These are phyloP conservation scores for Rubroboletus pulcherrimus DNA, from an alignment of 768 basidiomycete genomes.

Conservation along the genomic window DNA sequence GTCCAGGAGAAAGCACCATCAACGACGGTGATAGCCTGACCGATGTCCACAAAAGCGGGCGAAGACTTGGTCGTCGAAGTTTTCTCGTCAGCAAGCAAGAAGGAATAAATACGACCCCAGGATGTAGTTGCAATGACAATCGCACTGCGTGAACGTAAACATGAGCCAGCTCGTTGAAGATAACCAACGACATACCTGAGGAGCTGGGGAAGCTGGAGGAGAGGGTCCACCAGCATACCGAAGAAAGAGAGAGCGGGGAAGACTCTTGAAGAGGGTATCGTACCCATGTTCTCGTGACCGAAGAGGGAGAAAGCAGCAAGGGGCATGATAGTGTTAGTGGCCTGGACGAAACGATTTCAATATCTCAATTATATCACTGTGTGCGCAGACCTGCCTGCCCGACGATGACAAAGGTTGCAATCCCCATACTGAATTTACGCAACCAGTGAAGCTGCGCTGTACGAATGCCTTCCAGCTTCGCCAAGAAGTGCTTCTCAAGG, in stretches of 20 bases:
- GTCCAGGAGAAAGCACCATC: conserved; percentile 27
- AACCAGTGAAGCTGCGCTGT: conserved; percentile 23
- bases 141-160: conserved; percentile 12
- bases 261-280: conserved; percentile 16
- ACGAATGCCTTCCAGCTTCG: conserved; percentile 22
- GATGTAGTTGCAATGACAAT: conserved; percentile 24
- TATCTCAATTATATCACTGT: background rate
- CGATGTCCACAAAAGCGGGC: conserved; percentile 5
- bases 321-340: conserved; percentile 30
- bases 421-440: conserved; percentile 22
- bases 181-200: conserved; percentile 18
- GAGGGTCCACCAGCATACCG: conserved; percentile 30
- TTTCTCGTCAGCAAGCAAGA: conserved; percentile 28
- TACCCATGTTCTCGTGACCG: conserved; percentile 26
- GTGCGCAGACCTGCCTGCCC: conserved; percentile 15
- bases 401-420: conserved; percentile 25
- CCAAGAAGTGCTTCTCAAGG: conserved; percentile 23
- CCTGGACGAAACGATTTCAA: conserved; percentile 10
- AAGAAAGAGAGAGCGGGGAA: conserved; percentile 32
- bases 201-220: conserved; percentile 28
- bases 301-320: conserved; percentile 31
- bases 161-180: background rate
- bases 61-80: background rate
- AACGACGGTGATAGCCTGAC: conserved; percentile 17
- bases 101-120: conserved; percentile 28